phyloP scores from a whole-genome alignment of 805 yeast genomes.

The Lipomyces chichibuensis region DNA sequence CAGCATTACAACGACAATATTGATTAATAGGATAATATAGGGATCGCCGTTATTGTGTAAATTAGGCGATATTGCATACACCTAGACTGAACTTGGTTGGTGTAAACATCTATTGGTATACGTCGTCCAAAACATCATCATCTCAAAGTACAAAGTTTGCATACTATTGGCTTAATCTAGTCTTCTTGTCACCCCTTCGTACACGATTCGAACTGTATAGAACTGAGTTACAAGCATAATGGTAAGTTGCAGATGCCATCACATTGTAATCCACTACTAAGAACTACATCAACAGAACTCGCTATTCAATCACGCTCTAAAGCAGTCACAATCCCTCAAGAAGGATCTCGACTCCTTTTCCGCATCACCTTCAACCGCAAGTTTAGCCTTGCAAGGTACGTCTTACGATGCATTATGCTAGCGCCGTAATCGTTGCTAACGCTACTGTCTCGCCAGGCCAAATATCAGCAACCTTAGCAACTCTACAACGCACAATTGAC shows the following conservation, averaged over 20 bases:
- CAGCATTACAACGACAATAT: neutral
- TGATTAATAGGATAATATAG: neutral
- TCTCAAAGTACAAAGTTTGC: too few species aligned
- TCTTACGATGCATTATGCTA: slow-evolving; percentile 11
- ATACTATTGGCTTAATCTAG: neutral
- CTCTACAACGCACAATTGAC: slow-evolving; percentile 72
- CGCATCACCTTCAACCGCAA: slow-evolving; percentile 65
- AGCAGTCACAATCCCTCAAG: slow-evolving; percentile 74
- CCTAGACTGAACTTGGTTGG: neutral
- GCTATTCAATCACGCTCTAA: slow-evolving; percentile 83
- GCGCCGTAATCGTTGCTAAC: neutral
- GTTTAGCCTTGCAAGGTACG: slow-evolving; percentile 70
- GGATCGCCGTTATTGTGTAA: neutral
- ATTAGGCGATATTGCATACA: neutral
- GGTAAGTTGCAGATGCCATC: neutral
- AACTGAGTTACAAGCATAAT: neutral
- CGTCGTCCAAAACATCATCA: neutral
- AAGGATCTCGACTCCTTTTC: slow-evolving; percentile 66
- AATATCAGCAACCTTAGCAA: slow-evolving; percentile 76
- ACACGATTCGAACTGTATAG: neutral
- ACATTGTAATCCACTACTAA: neutral
- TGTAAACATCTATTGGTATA: too few species aligned
- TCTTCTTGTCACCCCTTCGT: neutral
- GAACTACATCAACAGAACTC: slow-evolving; percentile 57
- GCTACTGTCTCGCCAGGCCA: slow-evolving; percentile 51